phyloP scores from a whole-genome alignment of 768 basidiomycete species.

The Peribolospora kevripleyi region DNA sequence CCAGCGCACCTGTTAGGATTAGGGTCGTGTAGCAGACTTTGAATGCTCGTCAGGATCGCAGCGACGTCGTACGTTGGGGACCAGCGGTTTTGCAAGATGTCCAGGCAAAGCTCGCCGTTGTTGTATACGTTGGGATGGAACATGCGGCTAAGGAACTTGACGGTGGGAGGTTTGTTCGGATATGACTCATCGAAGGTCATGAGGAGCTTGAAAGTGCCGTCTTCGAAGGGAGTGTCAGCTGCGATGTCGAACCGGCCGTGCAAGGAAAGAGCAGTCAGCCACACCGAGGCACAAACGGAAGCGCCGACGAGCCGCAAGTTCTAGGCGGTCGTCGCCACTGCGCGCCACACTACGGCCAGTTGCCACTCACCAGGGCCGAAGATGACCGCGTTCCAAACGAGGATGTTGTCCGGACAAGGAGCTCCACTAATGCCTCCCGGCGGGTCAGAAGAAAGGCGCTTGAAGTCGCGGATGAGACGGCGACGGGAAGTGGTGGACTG shows the following conservation, averaged over 20 bases:
- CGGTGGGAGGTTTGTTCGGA: conserved; percentile 92
- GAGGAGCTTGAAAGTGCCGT: conserved; percentile 90
- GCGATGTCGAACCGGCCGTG: not conserved
- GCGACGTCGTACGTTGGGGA: conserved; percentile 97
- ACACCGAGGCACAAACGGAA: no score
- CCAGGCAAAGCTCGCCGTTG: conserved; percentile 91
- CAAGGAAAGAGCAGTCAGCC: not conserved
- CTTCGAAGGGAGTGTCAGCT: conserved; percentile 98
- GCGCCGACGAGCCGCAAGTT: no score
- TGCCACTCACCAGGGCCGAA: conserved; percentile 68
- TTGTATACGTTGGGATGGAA: conserved; percentile 99
- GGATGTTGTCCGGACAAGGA: conserved; percentile 93
- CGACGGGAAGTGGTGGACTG: conserved; percentile 85
- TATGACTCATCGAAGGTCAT: conserved; percentile 93
- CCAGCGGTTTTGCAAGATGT: conserved; percentile 97
- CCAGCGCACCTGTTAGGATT: conserved; percentile 50
- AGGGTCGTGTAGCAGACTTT: conserved; percentile 84
- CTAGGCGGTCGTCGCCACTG: no score
- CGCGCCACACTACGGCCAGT: no score
- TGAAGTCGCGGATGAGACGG: conserved; percentile 94
- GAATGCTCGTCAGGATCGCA: conserved; percentile 88
- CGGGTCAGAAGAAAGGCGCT: conserved; percentile 76
- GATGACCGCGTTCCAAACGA: conserved; percentile 99
- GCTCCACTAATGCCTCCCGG: conserved; percentile 91
- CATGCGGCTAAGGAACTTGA: conserved; percentile 92